Conservation (phyloP, 179 eudicot species). For the Actinidia polygama region DNA sequence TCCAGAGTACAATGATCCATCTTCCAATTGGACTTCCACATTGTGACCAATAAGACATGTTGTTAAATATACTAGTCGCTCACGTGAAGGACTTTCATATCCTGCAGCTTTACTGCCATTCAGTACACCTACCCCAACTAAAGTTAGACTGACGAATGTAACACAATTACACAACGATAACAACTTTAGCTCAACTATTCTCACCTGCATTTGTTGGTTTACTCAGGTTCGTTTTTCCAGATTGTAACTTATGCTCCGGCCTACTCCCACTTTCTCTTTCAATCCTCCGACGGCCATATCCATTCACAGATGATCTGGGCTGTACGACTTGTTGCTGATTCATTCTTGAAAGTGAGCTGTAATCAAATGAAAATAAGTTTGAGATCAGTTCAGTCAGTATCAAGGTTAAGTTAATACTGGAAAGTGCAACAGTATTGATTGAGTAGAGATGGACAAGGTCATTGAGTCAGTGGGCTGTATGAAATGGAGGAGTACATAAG, state of each 20-base stretch:
- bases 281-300: slow-evolving; percentile 61
- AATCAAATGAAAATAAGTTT: slow-evolving; percentile 16
- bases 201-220: slow-evolving; percentile 49
- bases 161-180: background rate
- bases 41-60: slow-evolving; percentile 89
- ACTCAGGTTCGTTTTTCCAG: slow-evolving; percentile 60
- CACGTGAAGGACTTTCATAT: slow-evolving; percentile 56
- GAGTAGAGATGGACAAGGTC: background rate
- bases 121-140: slow-evolving; percentile 39
- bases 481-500: slow-evolving; percentile 4
- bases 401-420: background rate
- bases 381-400: background rate
- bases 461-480: too few species aligned
- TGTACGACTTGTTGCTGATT: slow-evolving; percentile 67
- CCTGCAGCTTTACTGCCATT: slow-evolving; percentile 46
- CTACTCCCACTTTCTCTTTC: slow-evolving; percentile 60
- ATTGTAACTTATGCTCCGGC: slow-evolving; percentile 56
- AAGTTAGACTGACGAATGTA: slow-evolving; percentile 13
- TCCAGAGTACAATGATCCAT: slow-evolving; percentile 82
- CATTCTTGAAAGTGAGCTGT: slow-evolving; percentile 38
- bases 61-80: slow-evolving; percentile 71
- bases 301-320: slow-evolving; percentile 71
- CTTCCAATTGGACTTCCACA: slow-evolving; percentile 91
- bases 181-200: slow-evolving; percentile 17
- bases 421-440: background rate